Percentiles rank a stretch among this genome's conserved stretches.
Conservation (phyloP, 352 stramenopile species). For the Blastocystis hominis region DNA sequence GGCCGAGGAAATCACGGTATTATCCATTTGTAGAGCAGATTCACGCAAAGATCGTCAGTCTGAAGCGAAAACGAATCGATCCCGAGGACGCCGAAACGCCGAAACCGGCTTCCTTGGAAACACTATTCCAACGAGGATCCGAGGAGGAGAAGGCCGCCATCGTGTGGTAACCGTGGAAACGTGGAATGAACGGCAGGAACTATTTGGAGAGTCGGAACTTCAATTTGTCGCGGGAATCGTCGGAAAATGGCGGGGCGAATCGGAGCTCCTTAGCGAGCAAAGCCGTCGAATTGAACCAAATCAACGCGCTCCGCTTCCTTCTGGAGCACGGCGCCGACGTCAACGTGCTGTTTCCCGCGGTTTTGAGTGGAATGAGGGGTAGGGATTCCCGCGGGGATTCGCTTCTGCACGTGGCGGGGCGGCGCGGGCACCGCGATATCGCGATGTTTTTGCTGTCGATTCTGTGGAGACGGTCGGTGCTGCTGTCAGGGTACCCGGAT, state of each 20-base stretch:
- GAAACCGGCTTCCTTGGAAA: not conserved
- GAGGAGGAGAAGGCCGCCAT: not conserved
- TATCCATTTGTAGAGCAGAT: no score
- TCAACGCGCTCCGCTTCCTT: not conserved
- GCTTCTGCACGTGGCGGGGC: constrained; percentile 25
- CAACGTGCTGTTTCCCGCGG: not conserved
- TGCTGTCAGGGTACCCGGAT: constrained; percentile 53
- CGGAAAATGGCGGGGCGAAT: not conserved
- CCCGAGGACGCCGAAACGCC: not conserved
- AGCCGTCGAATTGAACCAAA: not conserved
- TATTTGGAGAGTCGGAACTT: constrained; percentile 6
- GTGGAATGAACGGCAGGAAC: not conserved
- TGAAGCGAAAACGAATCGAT: constrained; percentile 21
- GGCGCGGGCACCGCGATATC: not conserved
- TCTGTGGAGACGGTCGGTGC: constrained; percentile 19
- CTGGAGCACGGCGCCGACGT: constrained; percentile 53
- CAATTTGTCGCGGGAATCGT: not conserved
- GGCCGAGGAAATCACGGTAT: not conserved
- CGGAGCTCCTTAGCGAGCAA: not conserved
- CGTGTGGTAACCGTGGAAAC: not conserved
- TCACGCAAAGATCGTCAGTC: not conserved
- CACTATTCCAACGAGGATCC: not conserved
- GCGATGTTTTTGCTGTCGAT: constrained; percentile 51
- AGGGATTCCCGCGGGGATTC: constrained; percentile 1
- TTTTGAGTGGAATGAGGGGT: not conserved